A percentile compares a stretch with the other conserved stretches of the same genome.
These are phyloP conservation scores for Colletotrichum tabaci DNA, from an alignment of 2,329 filamentous ascomycete species.

Conservation along the genomic window DNA sequence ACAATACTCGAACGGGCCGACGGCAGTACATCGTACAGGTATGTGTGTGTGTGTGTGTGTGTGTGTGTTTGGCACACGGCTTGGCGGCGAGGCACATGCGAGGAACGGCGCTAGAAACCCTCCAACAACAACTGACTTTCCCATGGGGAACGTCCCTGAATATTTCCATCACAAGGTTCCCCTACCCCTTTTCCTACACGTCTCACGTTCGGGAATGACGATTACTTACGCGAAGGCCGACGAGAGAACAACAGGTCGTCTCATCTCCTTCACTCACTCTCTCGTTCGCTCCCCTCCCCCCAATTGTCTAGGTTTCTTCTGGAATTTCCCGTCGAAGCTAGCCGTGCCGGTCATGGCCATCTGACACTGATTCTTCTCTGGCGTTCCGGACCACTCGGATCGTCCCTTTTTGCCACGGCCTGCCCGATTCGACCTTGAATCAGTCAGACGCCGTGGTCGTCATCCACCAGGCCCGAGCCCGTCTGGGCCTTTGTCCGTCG, in stretches of 20 bases:
- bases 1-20: conserved; percentile 11
- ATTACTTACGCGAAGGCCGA: conserved; percentile 15
- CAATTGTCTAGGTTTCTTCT: background rate
- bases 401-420: conserved; percentile 44
- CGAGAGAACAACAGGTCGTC: conserved; percentile 18
- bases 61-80: background rate
- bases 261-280: background rate
- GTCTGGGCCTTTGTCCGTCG: conserved; percentile 30
- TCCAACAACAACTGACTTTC: conserved; percentile 32
- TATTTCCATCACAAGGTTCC: background rate
- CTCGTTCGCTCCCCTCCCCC: background rate
- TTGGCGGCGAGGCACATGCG: conserved; percentile 15
- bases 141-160: conserved; percentile 30
- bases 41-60: no score
- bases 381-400: conserved; percentile 44
- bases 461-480: conserved; percentile 18
- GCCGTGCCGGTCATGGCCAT: background rate
- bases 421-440: conserved; percentile 42
- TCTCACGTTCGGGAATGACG: background rate
- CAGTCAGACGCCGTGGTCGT: conserved; percentile 26
- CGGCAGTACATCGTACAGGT: background rate
- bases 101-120: conserved; percentile 21
- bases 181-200: background rate
- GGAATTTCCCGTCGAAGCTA: conserved; percentile 16
- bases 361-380: conserved; percentile 10